Percentiles rank a stretch among this genome's conserved stretches.
Evolutionary conservation across 1,284 basidiomycete genomes (phyloP).

Genomic region (Marasmius oreades): DNA sequence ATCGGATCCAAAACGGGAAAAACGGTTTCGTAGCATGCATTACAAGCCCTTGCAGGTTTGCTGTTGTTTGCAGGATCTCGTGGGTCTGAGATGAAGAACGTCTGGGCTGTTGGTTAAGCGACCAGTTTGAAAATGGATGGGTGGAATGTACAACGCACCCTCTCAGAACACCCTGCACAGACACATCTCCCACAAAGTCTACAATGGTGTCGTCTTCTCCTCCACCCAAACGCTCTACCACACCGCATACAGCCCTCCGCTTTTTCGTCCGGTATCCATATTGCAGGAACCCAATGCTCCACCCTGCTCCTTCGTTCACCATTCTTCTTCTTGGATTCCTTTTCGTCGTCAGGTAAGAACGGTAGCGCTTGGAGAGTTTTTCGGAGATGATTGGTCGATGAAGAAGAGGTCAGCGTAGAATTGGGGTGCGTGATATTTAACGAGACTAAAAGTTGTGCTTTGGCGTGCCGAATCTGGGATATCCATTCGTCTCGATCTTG

Average conservation of each 20-base stretch:
- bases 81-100: constrained; percentile 71
- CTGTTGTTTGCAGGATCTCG: constrained; percentile 28
- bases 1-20: constrained; percentile 64
- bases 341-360: constrained; percentile 53
- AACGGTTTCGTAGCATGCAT: constrained; percentile 81
- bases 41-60: constrained; percentile 78
- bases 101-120: constrained; percentile 39
- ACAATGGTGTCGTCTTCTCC: constrained; percentile 86
- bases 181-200: constrained; percentile 86
- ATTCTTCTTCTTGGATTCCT: constrained; percentile 20
- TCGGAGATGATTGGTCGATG: constrained; percentile 70
- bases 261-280: constrained; percentile 89
- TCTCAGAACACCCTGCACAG: constrained; percentile 79
- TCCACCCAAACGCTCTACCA: constrained; percentile 72
- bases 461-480: constrained; percentile 66
- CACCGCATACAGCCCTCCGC: constrained; percentile 84
- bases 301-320: constrained; percentile 53
- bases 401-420: constrained; percentile 75
- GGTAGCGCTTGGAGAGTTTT: constrained; percentile 71
- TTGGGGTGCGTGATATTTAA: constrained; percentile 68
- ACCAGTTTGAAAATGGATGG: not conserved
- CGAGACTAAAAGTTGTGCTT: constrained; percentile 63
- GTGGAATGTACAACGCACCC: constrained; percentile 42
- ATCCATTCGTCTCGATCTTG: constrained; percentile 71
- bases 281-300: constrained; percentile 86